Evolutionary conservation across 2,329 filamentous ascomycete genomes (phyloP).

Genomic region (Neonectria neomacrospora): DNA sequence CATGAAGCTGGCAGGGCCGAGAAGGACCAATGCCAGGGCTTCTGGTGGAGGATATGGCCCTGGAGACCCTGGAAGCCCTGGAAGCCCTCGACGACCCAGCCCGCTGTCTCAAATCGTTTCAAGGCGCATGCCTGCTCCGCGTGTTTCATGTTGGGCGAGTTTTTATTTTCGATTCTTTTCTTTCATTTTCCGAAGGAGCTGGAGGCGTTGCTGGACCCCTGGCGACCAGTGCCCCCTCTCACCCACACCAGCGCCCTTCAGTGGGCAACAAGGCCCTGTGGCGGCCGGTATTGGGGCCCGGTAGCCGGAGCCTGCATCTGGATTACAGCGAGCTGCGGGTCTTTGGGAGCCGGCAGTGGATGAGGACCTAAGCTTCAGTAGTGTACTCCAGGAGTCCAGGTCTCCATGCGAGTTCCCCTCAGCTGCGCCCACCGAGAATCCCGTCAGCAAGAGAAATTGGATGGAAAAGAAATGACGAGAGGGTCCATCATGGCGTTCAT

Average conservation of each 20-base stretch:
- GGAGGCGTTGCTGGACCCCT: neutral
- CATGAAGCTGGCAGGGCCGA: neutral
- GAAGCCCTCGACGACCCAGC: neutral
- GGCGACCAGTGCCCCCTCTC: neutral
- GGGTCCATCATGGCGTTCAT: neutral
- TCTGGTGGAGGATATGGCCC: neutral
- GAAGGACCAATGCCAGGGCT: neutral
- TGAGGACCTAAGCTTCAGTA: neutral
- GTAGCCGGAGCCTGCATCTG: neutral
- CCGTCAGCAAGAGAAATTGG: neutral
- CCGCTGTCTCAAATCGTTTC: constrained; percentile 22
- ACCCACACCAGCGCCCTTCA: neutral
- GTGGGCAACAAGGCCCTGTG: neutral
- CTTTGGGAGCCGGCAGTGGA: neutral
- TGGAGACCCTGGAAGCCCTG: too few species aligned
- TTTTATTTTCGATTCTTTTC: constrained; percentile 8
- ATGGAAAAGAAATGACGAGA: neutral
- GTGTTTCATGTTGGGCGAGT: constrained; percentile 22
- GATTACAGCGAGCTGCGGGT: neutral
- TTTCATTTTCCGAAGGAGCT: constrained; percentile 9
- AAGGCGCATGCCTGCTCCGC: constrained; percentile 29
- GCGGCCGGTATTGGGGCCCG: neutral
- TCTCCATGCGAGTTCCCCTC: neutral
- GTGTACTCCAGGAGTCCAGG: neutral
- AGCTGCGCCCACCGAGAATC: neutral